Percentiles rank a stretch among this genome's conserved stretches.
phyloP scores from a whole-genome alignment of 2,329 filamentous ascomycete genomes.

The Colletotrichum sp. region DNA sequence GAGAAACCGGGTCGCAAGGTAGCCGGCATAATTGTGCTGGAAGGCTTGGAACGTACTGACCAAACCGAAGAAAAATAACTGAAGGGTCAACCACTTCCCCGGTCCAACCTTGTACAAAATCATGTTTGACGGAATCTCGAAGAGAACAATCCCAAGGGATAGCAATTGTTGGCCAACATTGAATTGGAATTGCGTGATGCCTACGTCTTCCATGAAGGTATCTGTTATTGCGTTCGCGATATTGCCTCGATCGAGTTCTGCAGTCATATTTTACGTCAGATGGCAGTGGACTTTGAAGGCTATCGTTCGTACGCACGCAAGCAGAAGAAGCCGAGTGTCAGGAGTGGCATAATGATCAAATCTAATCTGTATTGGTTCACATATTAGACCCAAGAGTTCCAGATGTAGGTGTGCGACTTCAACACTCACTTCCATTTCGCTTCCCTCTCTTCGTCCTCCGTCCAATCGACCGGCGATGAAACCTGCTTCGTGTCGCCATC shows the following conservation, averaged over 20 bases:
- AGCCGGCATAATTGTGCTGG: conserved; percentile 49
- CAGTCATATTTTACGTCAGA: background rate
- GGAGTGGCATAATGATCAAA: conserved; percentile 45
- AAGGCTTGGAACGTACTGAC: conserved; percentile 62
- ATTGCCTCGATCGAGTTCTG: conserved; percentile 44
- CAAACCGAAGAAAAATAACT: conserved; percentile 58
- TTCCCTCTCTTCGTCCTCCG: conserved; percentile 36
- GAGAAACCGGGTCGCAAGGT: conserved; percentile 54
- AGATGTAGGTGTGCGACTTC: background rate
- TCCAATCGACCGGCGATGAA: conserved; percentile 34
- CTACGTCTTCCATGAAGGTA: conserved; percentile 54
- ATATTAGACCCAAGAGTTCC: background rate
- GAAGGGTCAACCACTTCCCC: conserved; percentile 57
- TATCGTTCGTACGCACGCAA: conserved; percentile 36
- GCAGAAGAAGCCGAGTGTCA: conserved; percentile 47
- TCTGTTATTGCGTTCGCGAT: conserved; percentile 39
- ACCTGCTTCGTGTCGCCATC: background rate
- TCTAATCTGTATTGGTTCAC: conserved; percentile 33
- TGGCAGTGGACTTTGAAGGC: background rate
- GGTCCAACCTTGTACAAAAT: conserved; percentile 53
- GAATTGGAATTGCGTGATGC: conserved; percentile 54
- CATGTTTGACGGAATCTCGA: conserved; percentile 53
- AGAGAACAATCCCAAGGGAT: conserved; percentile 51
- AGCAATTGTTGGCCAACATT: conserved; percentile 58
- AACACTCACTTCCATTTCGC: conserved; percentile 42